phyloP scores from a whole-genome alignment of 2,329 filamentous ascomycete genomes.

The Alternaria solani region DNA sequence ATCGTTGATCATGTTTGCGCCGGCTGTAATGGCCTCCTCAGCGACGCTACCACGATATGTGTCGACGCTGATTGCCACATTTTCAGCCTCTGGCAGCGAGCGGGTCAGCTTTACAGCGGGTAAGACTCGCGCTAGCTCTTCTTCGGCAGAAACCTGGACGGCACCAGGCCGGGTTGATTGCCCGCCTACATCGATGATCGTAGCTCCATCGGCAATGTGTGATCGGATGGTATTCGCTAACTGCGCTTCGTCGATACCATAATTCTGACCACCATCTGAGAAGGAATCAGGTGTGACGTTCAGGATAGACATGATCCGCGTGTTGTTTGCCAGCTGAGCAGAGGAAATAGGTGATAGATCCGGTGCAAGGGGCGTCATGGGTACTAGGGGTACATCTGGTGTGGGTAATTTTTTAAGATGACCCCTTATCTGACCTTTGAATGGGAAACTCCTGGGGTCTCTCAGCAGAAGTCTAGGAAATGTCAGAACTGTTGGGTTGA shows the following conservation, averaged over 20 bases:
- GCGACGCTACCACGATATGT: slow-evolving; percentile 91
- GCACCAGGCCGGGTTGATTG: slow-evolving; percentile 88
- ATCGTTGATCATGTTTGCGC: slow-evolving; percentile 94
- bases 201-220: slow-evolving; percentile 75
- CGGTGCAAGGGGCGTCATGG: slow-evolving; percentile 52
- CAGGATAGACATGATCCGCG: slow-evolving; percentile 89
- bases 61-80: slow-evolving; percentile 84
- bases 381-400: slow-evolving; percentile 47
- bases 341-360: slow-evolving; percentile 36
- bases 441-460: slow-evolving; percentile 56
- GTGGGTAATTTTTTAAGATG: slow-evolving; percentile 49
- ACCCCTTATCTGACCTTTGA: slow-evolving; percentile 36
- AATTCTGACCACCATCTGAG: slow-evolving; percentile 79
- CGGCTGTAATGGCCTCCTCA: slow-evolving; percentile 74
- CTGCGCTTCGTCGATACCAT: slow-evolving; percentile 51
- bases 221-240: slow-evolving; percentile 66
- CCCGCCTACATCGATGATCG: slow-evolving; percentile 90
- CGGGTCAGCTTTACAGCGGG: slow-evolving; percentile 81
- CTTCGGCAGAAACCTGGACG: slow-evolving; percentile 70
- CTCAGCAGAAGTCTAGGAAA: slow-evolving; percentile 36
- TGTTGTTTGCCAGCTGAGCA: slow-evolving; percentile 54
- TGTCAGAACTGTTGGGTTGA: slow-evolving; percentile 18
- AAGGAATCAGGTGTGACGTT: slow-evolving; percentile 98
- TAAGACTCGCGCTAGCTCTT: slow-evolving; percentile 80
- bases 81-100: slow-evolving; percentile 66